Percentiles rank a stretch among this genome's conserved stretches.
Evolutionary conservation across 169 alveolate species (phyloP).

Genomic region (Besnoitia besnoiti): DNA sequence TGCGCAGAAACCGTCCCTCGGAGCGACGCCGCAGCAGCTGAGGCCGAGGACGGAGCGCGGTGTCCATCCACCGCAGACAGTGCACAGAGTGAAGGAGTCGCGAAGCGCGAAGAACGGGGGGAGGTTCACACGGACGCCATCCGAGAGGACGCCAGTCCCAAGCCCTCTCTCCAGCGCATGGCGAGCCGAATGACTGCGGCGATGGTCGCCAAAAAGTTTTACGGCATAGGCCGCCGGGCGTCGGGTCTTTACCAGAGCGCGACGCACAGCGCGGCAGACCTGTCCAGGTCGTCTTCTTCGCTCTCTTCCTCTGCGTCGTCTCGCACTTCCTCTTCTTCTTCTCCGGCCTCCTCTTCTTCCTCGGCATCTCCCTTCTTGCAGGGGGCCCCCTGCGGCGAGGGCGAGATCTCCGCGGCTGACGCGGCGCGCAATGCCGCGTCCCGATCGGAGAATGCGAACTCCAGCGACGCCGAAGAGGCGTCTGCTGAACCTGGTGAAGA

Average conservation of each 20-base stretch:
- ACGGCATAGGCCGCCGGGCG: slow-evolving; percentile 32
- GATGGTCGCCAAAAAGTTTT: background rate
- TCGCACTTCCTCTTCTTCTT: background rate
- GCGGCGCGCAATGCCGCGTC: background rate
- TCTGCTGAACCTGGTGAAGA: background rate
- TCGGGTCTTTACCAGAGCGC: background rate
- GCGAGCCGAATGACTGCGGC: slow-evolving; percentile 1
- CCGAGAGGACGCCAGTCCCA: background rate
- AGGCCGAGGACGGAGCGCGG: background rate
- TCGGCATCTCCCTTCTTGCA: background rate
- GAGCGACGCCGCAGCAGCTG: background rate
- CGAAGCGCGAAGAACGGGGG: background rate
- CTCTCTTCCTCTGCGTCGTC: background rate
- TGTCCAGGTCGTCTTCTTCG: background rate
- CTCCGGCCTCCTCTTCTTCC: background rate
- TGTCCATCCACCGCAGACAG: background rate
- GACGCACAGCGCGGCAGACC: background rate
- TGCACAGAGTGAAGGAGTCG: background rate
- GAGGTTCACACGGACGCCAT: background rate
- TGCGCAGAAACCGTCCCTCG: background rate
- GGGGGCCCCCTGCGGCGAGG: background rate
- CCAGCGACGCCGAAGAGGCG: background rate
- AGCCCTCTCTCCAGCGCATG: slow-evolving; percentile 31
- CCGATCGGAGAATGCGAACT: too few relatives aligned
- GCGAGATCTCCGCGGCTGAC: background rate